Evolutionary conservation across 2,329 filamentous ascomycete species (phyloP).

Genomic region (Didymella keratinophila): DNA sequence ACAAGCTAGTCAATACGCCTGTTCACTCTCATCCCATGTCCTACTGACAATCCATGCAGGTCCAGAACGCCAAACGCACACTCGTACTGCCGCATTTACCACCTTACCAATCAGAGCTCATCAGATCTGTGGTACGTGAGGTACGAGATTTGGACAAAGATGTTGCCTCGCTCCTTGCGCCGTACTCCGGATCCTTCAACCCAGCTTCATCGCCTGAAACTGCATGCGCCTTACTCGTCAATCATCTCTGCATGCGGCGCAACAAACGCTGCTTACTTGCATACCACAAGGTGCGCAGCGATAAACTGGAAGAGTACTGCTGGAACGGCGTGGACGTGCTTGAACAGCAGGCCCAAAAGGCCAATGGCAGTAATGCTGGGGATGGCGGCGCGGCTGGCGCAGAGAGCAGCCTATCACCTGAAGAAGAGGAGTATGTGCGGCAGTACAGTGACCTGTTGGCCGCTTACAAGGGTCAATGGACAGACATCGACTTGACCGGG

Average conservation of each 20-base stretch:
- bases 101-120: conserved; percentile 89
- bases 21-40: background rate
- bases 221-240: conserved; percentile 87
- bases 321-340: conserved; percentile 89
- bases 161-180: conserved; percentile 77
- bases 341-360: conserved; percentile 62
- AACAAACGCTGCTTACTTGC: conserved; percentile 96
- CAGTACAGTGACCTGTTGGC: conserved; percentile 91
- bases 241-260: conserved; percentile 92
- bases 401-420: conserved; percentile 83
- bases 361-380: conserved; percentile 54
- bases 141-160: conserved; percentile 93
- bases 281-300: conserved; percentile 88
- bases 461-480: conserved; percentile 99
- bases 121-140: conserved; percentile 86
- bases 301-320: conserved; percentile 91
- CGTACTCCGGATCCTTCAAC: conserved; percentile 85
- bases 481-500: conserved; percentile 93
- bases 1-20: conserved; percentile 73
- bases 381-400: conserved; percentile 55
- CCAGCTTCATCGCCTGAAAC: conserved; percentile 82
- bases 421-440: conserved; percentile 95
- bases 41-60: conserved; percentile 60
- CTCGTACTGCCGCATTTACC: conserved; percentile 86
- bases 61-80: conserved; percentile 94